These are phyloP conservation scores for Drechslerella coelobrocha DNA, from an alignment of 2,329 filamentous ascomycete genomes.

Conservation along the genomic window DNA sequence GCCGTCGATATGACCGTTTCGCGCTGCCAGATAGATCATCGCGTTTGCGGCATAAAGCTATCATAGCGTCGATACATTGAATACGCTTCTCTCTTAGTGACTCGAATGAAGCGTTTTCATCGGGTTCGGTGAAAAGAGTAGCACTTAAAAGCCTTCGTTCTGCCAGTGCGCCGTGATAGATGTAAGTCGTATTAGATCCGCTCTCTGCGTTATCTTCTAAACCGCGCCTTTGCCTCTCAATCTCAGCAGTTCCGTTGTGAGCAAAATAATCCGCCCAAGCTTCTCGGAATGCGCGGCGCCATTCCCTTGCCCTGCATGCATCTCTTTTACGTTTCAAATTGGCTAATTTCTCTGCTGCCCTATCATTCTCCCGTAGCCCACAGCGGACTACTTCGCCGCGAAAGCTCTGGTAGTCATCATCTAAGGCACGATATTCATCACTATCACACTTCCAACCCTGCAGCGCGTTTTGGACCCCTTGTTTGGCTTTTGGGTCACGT, in stretches of 20 bases:
- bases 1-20: not conserved
- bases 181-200: not conserved
- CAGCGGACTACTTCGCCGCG: not conserved
- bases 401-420: not conserved
- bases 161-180: not conserved
- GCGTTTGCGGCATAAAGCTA: not conserved
- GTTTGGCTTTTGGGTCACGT: not conserved
- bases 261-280: slow-evolving; percentile 3
- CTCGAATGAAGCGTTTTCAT: not conserved
- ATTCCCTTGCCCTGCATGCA: not conserved
- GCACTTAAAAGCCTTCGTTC: not conserved
- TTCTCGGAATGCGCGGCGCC: not conserved
- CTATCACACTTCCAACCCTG: slow-evolving; percentile 3
- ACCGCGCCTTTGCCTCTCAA: slow-evolving; percentile 9
- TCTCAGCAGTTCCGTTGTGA: slow-evolving; percentile 10
- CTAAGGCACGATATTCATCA: slow-evolving; percentile 1
- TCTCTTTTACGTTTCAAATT: slow-evolving; percentile 9
- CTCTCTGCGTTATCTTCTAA: not conserved
- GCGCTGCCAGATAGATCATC: not conserved
- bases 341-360: not conserved
- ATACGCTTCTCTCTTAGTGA: not conserved
- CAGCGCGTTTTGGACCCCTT: not conserved
- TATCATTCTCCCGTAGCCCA: not conserved
- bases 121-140: not conserved
- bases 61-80: not conserved